These are phyloP conservation scores for Zasmidium cellare DNA, from an alignment of 2,329 filamentous ascomycete genomes.

Conservation along the genomic window DNA sequence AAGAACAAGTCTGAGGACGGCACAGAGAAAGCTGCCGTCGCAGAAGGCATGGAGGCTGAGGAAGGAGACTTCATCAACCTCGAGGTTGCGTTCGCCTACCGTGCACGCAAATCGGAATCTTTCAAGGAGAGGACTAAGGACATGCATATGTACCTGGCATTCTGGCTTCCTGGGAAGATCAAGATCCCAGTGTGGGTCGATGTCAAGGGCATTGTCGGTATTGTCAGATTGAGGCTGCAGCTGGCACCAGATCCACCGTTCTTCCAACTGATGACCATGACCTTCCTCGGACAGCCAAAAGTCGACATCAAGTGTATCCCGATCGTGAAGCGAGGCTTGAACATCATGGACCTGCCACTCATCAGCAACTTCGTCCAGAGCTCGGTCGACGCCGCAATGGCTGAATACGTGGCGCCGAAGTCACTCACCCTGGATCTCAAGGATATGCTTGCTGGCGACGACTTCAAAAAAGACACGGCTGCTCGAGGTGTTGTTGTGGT, in stretches of 20 bases:
- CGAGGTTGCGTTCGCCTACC: slow-evolving; percentile 73
- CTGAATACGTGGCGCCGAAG: slow-evolving; percentile 75
- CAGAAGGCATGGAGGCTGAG: slow-evolving; percentile 70
- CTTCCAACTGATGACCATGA: slow-evolving; percentile 71
- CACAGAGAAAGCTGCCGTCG: slow-evolving; percentile 34
- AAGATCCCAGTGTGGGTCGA: slow-evolving; percentile 72
- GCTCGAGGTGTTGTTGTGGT: slow-evolving; percentile 66
- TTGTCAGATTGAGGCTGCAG: slow-evolving; percentile 67
- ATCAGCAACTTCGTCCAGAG: slow-evolving; percentile 75
- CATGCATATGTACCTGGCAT: slow-evolving; percentile 70
- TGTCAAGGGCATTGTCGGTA: slow-evolving; percentile 69
- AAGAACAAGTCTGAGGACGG: slow-evolving; percentile 25
- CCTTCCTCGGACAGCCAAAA: slow-evolving; percentile 73
- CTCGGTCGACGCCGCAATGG: slow-evolving; percentile 70
- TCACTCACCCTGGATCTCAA: slow-evolving; percentile 72
- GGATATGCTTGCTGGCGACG: slow-evolving; percentile 74
- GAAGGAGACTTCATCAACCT: slow-evolving; percentile 78
- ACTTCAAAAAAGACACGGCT: slow-evolving; percentile 74
- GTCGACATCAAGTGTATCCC: slow-evolving; percentile 70
- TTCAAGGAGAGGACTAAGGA: slow-evolving; percentile 67
- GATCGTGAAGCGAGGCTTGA: slow-evolving; percentile 66
- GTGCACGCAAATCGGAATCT: slow-evolving; percentile 59
- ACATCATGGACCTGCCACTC: slow-evolving; percentile 73
- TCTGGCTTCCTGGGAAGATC: slow-evolving; percentile 57
- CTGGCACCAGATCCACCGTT: slow-evolving; percentile 76